A percentile compares a stretch with the other conserved stretches of the same genome.
Conservation (phyloP, 1,284 basidiomycete species). For the Irpex rosettiformis region DNA sequence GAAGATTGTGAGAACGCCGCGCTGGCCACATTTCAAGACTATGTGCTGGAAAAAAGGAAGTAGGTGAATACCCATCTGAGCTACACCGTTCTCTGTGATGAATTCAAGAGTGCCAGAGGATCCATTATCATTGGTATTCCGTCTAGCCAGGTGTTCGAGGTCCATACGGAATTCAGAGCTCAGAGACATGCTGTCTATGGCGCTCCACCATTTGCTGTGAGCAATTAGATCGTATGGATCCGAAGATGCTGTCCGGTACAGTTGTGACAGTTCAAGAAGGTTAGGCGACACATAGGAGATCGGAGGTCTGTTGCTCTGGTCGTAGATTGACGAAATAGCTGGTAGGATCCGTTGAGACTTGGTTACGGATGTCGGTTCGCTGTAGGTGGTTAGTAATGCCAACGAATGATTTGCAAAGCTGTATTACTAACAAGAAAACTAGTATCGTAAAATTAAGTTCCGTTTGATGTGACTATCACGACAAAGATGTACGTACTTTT, state of each 20-base stretch:
- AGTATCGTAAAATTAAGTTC: constrained; percentile 1
- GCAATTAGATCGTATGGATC: constrained; percentile 48
- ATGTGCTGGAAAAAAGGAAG: constrained; percentile 80
- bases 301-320: constrained; percentile 33
- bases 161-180: constrained; percentile 61
- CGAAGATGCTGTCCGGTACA: constrained; percentile 53
- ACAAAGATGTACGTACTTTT: constrained; percentile 37
- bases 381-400: constrained; percentile 26
- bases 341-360: constrained; percentile 76
- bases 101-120: constrained; percentile 51
- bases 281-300: constrained; percentile 80
- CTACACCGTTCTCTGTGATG: constrained; percentile 63
- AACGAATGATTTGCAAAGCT: not conserved
- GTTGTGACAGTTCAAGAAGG: constrained; percentile 65
- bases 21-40: constrained; percentile 78
- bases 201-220: constrained; percentile 59
- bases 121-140: constrained; percentile 36
- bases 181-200: constrained; percentile 59
- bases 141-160: constrained; percentile 55
- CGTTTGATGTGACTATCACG: not conserved
- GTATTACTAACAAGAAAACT: constrained; percentile 59
- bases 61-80: constrained; percentile 76
- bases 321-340: constrained; percentile 44
- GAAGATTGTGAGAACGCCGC: constrained; percentile 65
- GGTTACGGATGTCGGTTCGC: constrained; percentile 84